Percentiles rank a stretch among this genome's conserved stretches.
Evolutionary conservation across 1,139 yeast species (phyloP).

Genomic region (Waltiozyma sp.): DNA sequence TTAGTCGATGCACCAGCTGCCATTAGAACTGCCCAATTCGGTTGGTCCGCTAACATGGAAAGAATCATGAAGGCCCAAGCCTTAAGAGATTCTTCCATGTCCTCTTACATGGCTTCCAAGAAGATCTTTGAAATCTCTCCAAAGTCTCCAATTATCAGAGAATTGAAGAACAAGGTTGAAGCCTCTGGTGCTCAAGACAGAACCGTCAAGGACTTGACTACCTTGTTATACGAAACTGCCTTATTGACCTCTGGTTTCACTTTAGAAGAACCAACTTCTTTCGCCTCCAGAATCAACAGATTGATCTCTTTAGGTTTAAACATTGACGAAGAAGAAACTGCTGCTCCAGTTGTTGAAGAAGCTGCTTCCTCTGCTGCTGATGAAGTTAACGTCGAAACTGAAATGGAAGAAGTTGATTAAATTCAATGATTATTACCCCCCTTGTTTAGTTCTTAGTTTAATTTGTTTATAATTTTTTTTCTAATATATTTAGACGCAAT

Average conservation of each 20-base stretch:
- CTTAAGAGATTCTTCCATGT: slow-evolving; percentile 96
- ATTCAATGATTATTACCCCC: slow-evolving; percentile 2
- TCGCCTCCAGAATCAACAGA: slow-evolving; percentile 97
- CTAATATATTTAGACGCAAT: too few relatives aligned
- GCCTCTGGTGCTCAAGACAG: slow-evolving; percentile 96
- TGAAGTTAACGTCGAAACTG: slow-evolving; percentile 74
- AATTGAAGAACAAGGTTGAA: slow-evolving; percentile 93
- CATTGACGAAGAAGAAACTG: slow-evolving; percentile 82
- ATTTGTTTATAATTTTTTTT: too few relatives aligned
- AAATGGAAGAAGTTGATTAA: slow-evolving; percentile 99
- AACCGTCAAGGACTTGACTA: slow-evolving; percentile 96
- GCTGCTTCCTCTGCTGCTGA: slow-evolving; percentile 50
- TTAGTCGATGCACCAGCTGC: slow-evolving; percentile 99
- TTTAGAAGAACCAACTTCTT: slow-evolving; percentile 94
- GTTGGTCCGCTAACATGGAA: slow-evolving; percentile 99
- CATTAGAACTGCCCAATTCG: slow-evolving; percentile 98
- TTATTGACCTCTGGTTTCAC: slow-evolving; percentile 97
- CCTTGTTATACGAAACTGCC: slow-evolving; percentile 94
- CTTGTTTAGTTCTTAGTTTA: background rate
- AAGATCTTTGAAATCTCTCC: slow-evolving; percentile 99
- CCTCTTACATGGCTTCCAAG: slow-evolving; percentile 99
- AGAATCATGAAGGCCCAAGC: slow-evolving; percentile 99
- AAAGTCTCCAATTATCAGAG: slow-evolving; percentile 87
- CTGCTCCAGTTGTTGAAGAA: slow-evolving; percentile 30
- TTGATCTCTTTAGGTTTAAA: slow-evolving; percentile 95